Evolutionary conservation across 2,329 filamentous ascomycete genomes (phyloP), one percentile per base, ranked within the genome.

Genomic region (Ophiocordyceps camponoti-saundersi): DNA sequence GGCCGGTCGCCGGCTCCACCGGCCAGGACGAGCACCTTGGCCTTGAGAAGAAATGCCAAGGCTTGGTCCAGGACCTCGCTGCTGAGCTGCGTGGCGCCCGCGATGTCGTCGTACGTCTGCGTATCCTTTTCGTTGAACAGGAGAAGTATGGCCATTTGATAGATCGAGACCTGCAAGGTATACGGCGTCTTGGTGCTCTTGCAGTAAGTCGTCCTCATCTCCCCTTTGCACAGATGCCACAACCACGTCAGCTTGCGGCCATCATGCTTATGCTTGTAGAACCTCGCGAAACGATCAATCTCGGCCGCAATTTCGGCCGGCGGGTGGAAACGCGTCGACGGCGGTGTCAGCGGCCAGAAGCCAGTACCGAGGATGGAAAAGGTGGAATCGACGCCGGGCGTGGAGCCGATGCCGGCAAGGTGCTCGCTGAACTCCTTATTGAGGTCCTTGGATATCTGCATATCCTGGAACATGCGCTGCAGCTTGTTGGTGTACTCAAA

Each of bases 401-500:
- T 75, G 49, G 79, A 77, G 20, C 59, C 62, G 11, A 61, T 55
- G 6, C 55, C 57, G 40, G 86, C 72, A 4, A 77, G 61, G 56
- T 89, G 80, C 63, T 88, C 85, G 57, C 85, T 83, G 71, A 93
- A 98, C 29, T 82, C 81, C 44, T 77, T 76, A 64, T 98, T 98
- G 44, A 98, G 75, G 65, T 98, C 92, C 67, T 95, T 95, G 52
- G 90, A 96, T 45, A 95, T 95, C 63, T 98, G 92, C 72, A 98
- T 95, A 60, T 98, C 92, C 63, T 96, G 90, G 76, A 96, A 98
- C 92, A 98, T 98, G 59, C 93, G 87, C 69, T 96, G 90, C 43
- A 98, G 76, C 70, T 96, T 96, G 73, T 96, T 98, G 55, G 92
- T 98, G 67, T 98, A 98, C 64, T 98, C 92, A 56, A 95, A 98